These are phyloP conservation scores for Botrytis deweyae DNA, from an alignment of 2,329 filamentous ascomycete genomes.

Conservation along the genomic window DNA sequence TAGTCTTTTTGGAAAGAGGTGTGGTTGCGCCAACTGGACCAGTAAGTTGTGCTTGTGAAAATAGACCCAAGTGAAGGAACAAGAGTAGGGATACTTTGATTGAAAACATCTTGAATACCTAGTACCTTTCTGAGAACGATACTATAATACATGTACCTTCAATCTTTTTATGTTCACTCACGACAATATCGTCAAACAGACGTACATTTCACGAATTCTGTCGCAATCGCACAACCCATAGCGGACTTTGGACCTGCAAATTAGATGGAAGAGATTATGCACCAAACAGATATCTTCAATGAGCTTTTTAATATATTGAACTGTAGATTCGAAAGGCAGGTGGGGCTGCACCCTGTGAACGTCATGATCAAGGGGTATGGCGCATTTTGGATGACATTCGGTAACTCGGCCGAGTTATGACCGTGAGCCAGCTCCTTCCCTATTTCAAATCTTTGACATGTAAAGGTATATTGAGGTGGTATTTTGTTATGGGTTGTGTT, in stretches of 20 bases:
- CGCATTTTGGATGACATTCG: neutral
- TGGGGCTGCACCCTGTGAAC: neutral
- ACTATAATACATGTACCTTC: neutral
- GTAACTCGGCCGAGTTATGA: neutral
- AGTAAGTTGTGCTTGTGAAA: slow-evolving; percentile 12
- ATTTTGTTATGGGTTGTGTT: neutral
- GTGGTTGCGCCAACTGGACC: slow-evolving; percentile 37
- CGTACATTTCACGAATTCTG: neutral
- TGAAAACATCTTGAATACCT: slow-evolving; percentile 15
- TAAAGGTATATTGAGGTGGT: neutral
- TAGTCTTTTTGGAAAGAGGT: slow-evolving; percentile 33
- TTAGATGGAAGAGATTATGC: neutral
- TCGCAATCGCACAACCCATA: neutral
- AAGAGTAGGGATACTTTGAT: neutral
- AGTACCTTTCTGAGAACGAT: neutral
- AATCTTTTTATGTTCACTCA: neutral
- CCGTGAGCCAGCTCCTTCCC: slow-evolving; percentile 1
- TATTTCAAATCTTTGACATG: neutral
- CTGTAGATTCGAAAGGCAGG: neutral
- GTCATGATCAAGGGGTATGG: slow-evolving; percentile 7
- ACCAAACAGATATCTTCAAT: slow-evolving; percentile 10
- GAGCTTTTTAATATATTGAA: neutral
- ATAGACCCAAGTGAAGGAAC: neutral
- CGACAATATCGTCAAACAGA: neutral
- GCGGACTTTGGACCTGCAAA: neutral